phyloP scores from a whole-genome alignment of 805 yeast genomes.

The Torulaspora indica region DNA sequence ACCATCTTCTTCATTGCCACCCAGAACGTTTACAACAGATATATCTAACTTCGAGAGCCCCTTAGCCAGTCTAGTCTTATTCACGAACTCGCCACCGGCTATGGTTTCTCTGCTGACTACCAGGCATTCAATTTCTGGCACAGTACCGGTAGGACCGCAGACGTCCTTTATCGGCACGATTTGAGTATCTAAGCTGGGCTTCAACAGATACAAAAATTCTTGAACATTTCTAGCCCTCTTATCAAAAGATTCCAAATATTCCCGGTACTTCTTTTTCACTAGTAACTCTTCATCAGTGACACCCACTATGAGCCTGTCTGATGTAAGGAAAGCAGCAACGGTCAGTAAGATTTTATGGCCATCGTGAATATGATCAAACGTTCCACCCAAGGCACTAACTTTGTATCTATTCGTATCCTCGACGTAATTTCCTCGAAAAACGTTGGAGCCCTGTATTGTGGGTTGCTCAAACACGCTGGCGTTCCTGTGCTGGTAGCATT shows the following conservation, averaged over 20 bases:
- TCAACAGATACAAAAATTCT: slow-evolving; percentile 46
- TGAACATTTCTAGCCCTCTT: slow-evolving; percentile 45
- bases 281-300: slow-evolving; percentile 73
- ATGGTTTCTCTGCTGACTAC: slow-evolving; percentile 78
- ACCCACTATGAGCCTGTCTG: slow-evolving; percentile 62
- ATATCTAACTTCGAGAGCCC: slow-evolving; percentile 51
- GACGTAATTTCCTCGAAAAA: neutral
- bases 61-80: slow-evolving; percentile 54
- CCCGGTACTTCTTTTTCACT: slow-evolving; percentile 67
- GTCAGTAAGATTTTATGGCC: slow-evolving; percentile 88
- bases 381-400: slow-evolving; percentile 80
- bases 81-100: slow-evolving; percentile 69
- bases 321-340: slow-evolving; percentile 60
- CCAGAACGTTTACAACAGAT: slow-evolving; percentile 58
- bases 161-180: slow-evolving; percentile 70
- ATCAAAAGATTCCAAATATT: slow-evolving; percentile 56
- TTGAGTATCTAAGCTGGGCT: slow-evolving; percentile 46
- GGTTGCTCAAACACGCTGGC: slow-evolving; percentile 8
- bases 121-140: slow-evolving; percentile 68
- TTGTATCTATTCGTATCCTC: slow-evolving; percentile 27
- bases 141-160: slow-evolving; percentile 88
- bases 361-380: slow-evolving; percentile 93
- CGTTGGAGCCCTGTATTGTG: neutral
- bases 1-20: slow-evolving; percentile 50
- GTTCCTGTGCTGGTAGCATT: slow-evolving; percentile 1